Base-by-base conservation (phyloP, 2,329 filamentous ascomycete genomes). In the Penicillium italicum region DNA sequence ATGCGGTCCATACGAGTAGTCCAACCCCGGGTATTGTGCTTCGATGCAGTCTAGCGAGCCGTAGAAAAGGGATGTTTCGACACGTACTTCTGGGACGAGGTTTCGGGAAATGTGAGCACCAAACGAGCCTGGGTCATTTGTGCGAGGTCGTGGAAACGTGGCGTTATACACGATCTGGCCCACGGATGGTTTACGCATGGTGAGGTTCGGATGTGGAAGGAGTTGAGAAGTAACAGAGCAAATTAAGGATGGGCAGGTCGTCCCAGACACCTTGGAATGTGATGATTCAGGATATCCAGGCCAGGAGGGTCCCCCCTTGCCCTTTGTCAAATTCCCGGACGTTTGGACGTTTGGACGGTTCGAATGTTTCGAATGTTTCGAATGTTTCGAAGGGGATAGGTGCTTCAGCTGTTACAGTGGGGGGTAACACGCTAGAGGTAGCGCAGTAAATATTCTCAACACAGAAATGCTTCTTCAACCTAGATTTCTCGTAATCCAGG, bases 11-110 rank as follows among this genome's bases (percentile, higher is more conserved):
- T 83, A 78, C 44, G 81, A 81, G 70, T 87, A 87, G 75, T 87
- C 85, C 44, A 87, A 76, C 33, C 85, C 85, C 0, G 85, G 85
- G 64, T 87, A 87, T 56, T 85, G 83, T 47, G 85, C 84, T 75
- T 87, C 85, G 58, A 85, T 78, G 64, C 80, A 84, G 74, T 86
- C 83, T 43, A 86, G 76, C 38, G 81, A 79, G 64, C 85, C 85
- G 72, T 86, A 87, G 74, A 86, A 87, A 48, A 78, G 81, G 52
- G 80, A 79, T 1, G 84, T 85, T 70, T 87, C 85, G 61, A 84
- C 77, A 57, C 84, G 82, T 50, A 87, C 83, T 75, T 87, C 85
- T 34, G 82, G 82, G 22, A 87, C 82, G 40, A 87, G 78, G 66
- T 86, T 81, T 46, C 82, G 80, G 58, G 80, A 80, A 58, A 87